A percentile compares a stretch with the other conserved stretches of the same genome.
phyloP scores from a whole-genome alignment of 768 basidiomycete genomes.

The Tylopilus vinaceipallidus region DNA sequence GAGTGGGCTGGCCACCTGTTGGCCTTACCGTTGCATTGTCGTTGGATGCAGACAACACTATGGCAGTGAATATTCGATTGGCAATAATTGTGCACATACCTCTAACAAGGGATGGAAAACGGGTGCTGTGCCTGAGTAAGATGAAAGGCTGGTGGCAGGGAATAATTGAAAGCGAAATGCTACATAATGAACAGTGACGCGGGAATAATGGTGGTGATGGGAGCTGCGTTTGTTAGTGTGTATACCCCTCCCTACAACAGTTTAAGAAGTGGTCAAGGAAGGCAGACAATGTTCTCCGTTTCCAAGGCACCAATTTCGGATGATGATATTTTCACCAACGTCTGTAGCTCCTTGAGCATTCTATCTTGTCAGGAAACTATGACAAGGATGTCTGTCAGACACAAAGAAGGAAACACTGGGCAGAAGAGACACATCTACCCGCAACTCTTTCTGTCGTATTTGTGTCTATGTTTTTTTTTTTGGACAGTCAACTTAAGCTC shows the following conservation, averaged over 20 bases:
- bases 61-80: no score
- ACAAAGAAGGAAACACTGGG: background rate
- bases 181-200: no score
- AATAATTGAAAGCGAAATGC: no score
- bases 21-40: no score
- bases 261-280: constrained; percentile 4
- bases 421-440: constrained; percentile 42
- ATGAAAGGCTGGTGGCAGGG: no score
- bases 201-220: no score
- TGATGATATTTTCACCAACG: constrained; percentile 21
- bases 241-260: no score
- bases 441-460: constrained; percentile 19
- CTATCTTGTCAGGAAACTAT: constrained; percentile 46
- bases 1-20: no score
- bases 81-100: background rate
- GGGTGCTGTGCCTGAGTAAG: no score
- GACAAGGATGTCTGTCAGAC: background rate
- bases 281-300: constrained; percentile 6
- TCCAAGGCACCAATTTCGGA: constrained; percentile 13
- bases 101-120: no score
- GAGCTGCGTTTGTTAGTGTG: no score
- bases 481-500: constrained; percentile 8
- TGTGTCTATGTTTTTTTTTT: background rate
- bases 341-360: constrained; percentile 38
- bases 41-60: no score